phyloP scores from a whole-genome alignment of 2,329 filamentous ascomycete genomes.

The Penicillium sp. region DNA sequence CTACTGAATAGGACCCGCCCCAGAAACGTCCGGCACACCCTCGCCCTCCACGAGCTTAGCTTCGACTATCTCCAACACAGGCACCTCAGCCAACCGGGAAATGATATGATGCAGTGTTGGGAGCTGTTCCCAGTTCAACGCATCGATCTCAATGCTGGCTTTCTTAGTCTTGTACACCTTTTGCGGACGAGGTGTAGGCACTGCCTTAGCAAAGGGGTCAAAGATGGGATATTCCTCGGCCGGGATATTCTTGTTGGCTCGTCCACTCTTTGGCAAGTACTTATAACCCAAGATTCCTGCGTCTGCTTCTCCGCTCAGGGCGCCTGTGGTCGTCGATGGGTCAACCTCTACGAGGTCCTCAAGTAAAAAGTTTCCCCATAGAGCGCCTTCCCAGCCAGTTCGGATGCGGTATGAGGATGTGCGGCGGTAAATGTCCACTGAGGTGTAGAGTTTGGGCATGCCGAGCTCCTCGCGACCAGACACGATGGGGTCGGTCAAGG shows the following conservation, averaged over 20 bases:
- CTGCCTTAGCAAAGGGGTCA: conserved; percentile 20
- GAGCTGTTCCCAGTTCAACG: conserved; percentile 50
- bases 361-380: conserved; percentile 37
- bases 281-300: conserved; percentile 52
- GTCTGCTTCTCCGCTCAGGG: conserved; percentile 24
- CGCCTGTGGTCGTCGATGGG: conserved; percentile 26
- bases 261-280: conserved; percentile 55
- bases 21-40: conserved; percentile 43
- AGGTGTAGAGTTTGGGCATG: conserved; percentile 57
- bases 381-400: conserved; percentile 42
- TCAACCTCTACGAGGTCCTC: conserved; percentile 31
- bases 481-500: conserved; percentile 56
- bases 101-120: conserved; percentile 61
- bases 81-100: conserved; percentile 51
- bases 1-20: conserved; percentile 19
- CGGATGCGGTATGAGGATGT: conserved; percentile 35
- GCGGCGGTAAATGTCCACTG: conserved; percentile 44
- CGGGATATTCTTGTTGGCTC: conserved; percentile 43
- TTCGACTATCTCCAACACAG: conserved; percentile 53
- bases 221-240: conserved; percentile 54
- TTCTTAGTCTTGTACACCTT: conserved; percentile 37
- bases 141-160: conserved; percentile 48
- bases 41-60: conserved; percentile 54
- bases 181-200: neutral
- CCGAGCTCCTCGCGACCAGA: conserved; percentile 59